phyloP scores from a whole-genome alignment of 2,329 filamentous ascomycete genomes.

The Paraphaeosphaeria sporulosa region DNA sequence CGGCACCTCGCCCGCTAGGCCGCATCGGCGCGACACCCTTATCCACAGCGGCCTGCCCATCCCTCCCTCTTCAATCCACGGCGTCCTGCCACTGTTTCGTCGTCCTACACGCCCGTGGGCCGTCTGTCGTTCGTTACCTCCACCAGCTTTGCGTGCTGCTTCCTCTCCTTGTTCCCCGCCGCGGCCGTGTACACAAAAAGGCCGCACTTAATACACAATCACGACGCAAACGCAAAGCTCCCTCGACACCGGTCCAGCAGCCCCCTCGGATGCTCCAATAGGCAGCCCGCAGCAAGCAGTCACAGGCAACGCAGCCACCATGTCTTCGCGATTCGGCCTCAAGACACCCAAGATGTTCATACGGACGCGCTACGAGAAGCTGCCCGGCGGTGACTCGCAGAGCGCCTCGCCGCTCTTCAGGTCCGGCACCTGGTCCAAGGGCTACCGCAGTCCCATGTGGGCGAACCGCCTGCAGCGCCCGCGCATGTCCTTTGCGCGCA shows the following conservation, averaged over 20 bases:
- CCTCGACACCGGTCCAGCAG: constrained; percentile 4
- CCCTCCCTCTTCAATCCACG: constrained; percentile 17
- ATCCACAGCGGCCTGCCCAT: constrained; percentile 18
- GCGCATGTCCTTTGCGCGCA: constrained; percentile 52
- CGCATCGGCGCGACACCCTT: constrained; percentile 18
- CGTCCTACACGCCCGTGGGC: constrained; percentile 9
- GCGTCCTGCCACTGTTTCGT: constrained; percentile 15
- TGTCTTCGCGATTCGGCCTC: constrained; percentile 50
- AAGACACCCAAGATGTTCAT: constrained; percentile 57
- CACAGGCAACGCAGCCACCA: constrained; percentile 29
- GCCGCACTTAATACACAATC: constrained; percentile 10
- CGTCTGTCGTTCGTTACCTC: constrained; percentile 15
- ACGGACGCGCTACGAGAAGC: constrained; percentile 54
- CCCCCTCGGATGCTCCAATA: constrained; percentile 38
- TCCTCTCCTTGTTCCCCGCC: constrained; percentile 1
- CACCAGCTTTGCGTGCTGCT: constrained; percentile 14
- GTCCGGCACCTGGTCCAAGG: constrained; percentile 47
- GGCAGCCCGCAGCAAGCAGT: constrained; percentile 19
- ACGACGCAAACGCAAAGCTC: background rate
- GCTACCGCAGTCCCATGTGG: constrained; percentile 46
- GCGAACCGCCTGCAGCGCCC: constrained; percentile 50
- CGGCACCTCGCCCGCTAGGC: constrained; percentile 17
- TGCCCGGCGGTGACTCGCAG: constrained; percentile 53
- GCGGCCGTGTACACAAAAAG: constrained; percentile 17
- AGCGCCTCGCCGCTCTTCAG: constrained; percentile 49